Conservation (phyloP, 1,284 basidiomycete species). For the Ceratobasidium sp. region DNA sequence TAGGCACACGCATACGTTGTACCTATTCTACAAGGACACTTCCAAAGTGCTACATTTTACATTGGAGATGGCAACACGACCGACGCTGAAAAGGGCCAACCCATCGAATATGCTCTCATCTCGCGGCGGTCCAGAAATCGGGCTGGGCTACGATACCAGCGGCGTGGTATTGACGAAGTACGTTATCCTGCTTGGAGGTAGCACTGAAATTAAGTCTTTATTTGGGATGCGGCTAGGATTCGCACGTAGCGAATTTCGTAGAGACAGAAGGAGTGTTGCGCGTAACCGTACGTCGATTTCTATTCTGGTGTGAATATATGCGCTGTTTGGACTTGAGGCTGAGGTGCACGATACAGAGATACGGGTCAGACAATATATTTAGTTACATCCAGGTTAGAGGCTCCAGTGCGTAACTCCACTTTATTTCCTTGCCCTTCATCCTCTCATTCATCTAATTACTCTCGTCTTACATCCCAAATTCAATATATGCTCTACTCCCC, state of each 20-base stretch:
- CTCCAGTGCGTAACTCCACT: slow-evolving; percentile 67
- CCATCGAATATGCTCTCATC: slow-evolving; percentile 58
- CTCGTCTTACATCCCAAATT: background rate
- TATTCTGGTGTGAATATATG: background rate
- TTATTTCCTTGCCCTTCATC: background rate
- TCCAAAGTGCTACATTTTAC: slow-evolving; percentile 73
- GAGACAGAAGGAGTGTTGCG: slow-evolving; percentile 74
- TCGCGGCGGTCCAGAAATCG: slow-evolving; percentile 61
- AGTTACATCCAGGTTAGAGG: slow-evolving; percentile 90
- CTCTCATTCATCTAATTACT: too few relatives aligned
- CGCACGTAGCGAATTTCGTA: slow-evolving; percentile 63
- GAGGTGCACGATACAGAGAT: slow-evolving; percentile 60
- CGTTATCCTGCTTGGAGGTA: background rate
- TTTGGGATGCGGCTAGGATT: slow-evolving; percentile 48
- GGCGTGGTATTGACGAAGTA: slow-evolving; percentile 60
- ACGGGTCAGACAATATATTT: slow-evolving; percentile 70
- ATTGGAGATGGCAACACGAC: slow-evolving; percentile 52
- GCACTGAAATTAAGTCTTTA: background rate
- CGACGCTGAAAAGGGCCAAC: slow-evolving; percentile 38
- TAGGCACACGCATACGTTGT: slow-evolving; percentile 84
- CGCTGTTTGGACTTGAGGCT: background rate
- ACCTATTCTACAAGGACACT: slow-evolving; percentile 91
- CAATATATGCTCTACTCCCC: background rate
- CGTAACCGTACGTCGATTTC: slow-evolving; percentile 66
- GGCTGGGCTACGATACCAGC: slow-evolving; percentile 63